phyloP scores from a whole-genome alignment of 176 grass and related monocot genomes.

The Avena sativa region DNA sequence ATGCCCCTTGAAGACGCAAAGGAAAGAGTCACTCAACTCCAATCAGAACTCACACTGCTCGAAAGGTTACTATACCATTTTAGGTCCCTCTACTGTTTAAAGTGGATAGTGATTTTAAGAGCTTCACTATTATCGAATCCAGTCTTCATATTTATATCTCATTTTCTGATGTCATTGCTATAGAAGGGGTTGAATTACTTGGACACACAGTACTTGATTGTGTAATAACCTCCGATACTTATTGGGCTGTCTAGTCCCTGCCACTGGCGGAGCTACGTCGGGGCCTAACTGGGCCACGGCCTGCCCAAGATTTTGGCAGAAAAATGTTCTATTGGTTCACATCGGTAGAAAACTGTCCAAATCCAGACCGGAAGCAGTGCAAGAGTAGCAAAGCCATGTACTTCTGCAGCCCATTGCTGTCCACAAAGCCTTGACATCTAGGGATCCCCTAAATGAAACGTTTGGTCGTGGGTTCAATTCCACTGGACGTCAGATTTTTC shows the following conservation, averaged over 20 bases:
- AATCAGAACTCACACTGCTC: conserved; percentile 77
- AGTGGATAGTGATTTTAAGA: conserved; percentile 10
- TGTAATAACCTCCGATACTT: background rate
- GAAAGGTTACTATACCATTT: conserved; percentile 55
- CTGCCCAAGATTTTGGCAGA: too few species aligned
- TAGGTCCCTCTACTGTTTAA: background rate
- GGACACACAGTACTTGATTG: background rate
- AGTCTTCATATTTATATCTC: background rate
- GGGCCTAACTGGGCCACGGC: too few species aligned
- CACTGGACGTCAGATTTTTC: too few species aligned
- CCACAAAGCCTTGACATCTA: too few species aligned
- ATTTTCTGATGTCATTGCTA: background rate
- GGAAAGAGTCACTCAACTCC: conserved; percentile 77
- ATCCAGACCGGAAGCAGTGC: too few species aligned
- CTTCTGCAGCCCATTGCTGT: too few species aligned
- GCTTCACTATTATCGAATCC: background rate
- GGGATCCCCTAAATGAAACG: too few species aligned
- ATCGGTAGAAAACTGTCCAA: too few species aligned
- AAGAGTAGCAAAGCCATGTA: too few species aligned
- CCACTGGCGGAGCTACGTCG: background rate
- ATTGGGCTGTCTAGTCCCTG: background rate
- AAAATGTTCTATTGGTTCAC: too few species aligned
- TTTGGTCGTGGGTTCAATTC: too few species aligned
- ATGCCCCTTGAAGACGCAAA: conserved; percentile 84
- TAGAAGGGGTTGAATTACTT: background rate